Evolutionary conservation across 2,329 filamentous ascomycete species (phyloP).

Genomic region (Colletotrichum liriopes): DNA sequence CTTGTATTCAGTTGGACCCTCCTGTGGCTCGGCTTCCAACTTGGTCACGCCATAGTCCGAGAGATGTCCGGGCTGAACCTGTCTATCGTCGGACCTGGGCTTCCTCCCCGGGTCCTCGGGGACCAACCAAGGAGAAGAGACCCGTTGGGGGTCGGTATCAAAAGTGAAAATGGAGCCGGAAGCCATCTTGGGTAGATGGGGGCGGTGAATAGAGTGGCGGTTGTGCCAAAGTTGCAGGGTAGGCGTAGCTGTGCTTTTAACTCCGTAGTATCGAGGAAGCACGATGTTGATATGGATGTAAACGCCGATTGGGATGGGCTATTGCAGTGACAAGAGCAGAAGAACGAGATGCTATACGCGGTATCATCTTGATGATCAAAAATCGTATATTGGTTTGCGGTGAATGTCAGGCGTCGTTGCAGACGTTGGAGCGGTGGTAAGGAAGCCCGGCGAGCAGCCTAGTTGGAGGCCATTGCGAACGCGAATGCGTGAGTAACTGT

Average conservation of each 20-base stretch:
- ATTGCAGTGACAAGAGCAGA: constrained; percentile 29
- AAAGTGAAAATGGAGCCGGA: constrained; percentile 98
- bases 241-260: constrained; percentile 2
- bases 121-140: constrained; percentile 90
- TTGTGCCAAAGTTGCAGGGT: not conserved
- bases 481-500: not conserved
- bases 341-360: constrained; percentile 39
- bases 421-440: not conserved
- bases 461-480: constrained; percentile 33
- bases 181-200: constrained; percentile 72
- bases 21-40: constrained; percentile 91
- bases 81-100: constrained; percentile 45
- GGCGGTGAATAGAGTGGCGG: not conserved
- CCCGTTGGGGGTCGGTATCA: constrained; percentile 87
- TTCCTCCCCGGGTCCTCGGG: constrained; percentile 63
- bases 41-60: constrained; percentile 79
- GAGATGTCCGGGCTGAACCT: constrained; percentile 59
- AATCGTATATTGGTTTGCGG: not conserved
- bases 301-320: constrained; percentile 19
- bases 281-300: not conserved
- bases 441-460: constrained; percentile 19
- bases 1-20: constrained; percentile 97
- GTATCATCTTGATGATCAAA: constrained; percentile 39
- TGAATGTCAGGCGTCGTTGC: constrained; percentile 14
- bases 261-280: constrained; percentile 2